phyloP scores from a whole-genome alignment of 305 asterid species.

The Solanum aculeatissimum region DNA sequence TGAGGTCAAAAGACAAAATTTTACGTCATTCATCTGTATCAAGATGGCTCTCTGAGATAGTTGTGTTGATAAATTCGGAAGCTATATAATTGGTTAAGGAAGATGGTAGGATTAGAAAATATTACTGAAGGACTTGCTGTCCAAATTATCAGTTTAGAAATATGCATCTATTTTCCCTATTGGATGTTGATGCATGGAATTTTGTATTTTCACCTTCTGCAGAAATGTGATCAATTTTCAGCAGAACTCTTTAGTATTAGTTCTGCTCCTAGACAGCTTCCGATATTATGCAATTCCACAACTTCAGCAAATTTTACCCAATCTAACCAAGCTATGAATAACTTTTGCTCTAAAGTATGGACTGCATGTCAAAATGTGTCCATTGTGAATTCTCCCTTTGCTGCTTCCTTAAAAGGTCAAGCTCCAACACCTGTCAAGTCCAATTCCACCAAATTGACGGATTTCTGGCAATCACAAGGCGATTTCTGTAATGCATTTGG shows the following conservation, averaged over 20 bases:
- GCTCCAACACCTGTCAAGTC: slow-evolving; percentile 28
- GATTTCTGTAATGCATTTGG: slow-evolving; percentile 70
- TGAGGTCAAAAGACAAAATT: neutral
- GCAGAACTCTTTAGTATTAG: slow-evolving; percentile 46
- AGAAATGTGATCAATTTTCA: slow-evolving; percentile 88
- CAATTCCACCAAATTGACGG: slow-evolving; percentile 43
- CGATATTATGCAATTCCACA: slow-evolving; percentile 71
- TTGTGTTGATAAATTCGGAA: neutral
- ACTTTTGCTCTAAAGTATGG: slow-evolving; percentile 77
- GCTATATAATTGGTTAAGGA: neutral
- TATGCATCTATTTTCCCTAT: neutral
- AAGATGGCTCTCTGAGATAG: neutral
- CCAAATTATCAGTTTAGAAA: neutral
- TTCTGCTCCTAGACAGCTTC: slow-evolving; percentile 40
- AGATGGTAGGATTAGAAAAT: neutral
- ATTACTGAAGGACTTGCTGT: neutral
- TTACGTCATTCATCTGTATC: neutral
- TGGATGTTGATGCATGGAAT: neutral
- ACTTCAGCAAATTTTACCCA: slow-evolving; percentile 36
- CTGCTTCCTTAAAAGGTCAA: slow-evolving; percentile 36
- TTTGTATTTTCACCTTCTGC: slow-evolving; percentile 15
- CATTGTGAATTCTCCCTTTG: slow-evolving; percentile 50
- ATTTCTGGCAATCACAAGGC: slow-evolving; percentile 53
- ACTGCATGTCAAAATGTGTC: slow-evolving; percentile 56
- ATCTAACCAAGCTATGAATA: slow-evolving; percentile 24